Evolutionary conservation across 306 rosid genomes (phyloP), one percentile per base, ranked within the genome.

Genomic region (Vigna mungo): DNA sequence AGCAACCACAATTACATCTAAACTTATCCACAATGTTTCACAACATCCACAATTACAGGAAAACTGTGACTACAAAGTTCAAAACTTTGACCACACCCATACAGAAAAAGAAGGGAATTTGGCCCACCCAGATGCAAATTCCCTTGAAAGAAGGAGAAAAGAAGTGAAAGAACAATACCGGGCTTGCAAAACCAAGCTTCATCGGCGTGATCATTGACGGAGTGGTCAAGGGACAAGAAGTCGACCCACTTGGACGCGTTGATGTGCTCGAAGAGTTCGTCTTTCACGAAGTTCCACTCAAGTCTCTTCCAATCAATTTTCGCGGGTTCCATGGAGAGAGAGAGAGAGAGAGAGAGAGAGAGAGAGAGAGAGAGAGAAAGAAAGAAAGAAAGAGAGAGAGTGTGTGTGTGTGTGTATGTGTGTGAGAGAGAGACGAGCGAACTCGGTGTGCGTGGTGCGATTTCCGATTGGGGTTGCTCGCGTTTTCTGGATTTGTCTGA

Each of bases 241-340:
- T 95, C 98, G 68, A 95, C 84, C 92, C 93, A 96, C 69, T 92
- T 90, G 63, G 99, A 98, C 3, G 99, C 98, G 70, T 91, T 91
- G 39, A 96, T 87, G 80, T 92, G 84, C 77, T 96, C 99, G 81
- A 83, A 96, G 15, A 83, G 76, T 34, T 88, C 86, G 56, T 96
- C 99, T 75, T 88, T 94, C 0, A 83, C 91, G 78, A 92, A 96
- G 44, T 64, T 88, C 87, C 93, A 96, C 54, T 96, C 98, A 9
- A 92, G 2, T 86, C 82, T 82, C 81, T 92, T 91, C 99, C 99
- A 96, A 61, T 96, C 97, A 44, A 96, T 89, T 74, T 91, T 96
- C 39, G 97, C 97, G 14, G 99, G 97, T 80, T 96, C 99, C 99
- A 96, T 94, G 21, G 71, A 54, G n/a, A 67, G 14, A 58, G 7